Evolutionary conservation across 345 rosid species (phyloP).

Genomic region (Eucalyptus viminalis): DNA sequence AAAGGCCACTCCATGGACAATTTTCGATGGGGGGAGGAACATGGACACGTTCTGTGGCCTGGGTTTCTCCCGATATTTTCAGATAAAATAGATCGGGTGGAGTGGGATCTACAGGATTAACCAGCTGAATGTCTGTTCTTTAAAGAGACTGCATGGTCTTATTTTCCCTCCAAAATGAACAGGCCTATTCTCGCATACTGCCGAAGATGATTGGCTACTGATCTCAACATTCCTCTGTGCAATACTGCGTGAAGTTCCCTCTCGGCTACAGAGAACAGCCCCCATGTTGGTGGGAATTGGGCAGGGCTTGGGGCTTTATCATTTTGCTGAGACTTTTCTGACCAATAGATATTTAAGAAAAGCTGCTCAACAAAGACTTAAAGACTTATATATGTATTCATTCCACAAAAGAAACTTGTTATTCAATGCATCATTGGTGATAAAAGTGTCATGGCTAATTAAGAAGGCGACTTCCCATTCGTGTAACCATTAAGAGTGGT

Average conservation of each 20-base stretch:
- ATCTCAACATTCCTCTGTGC: not conserved
- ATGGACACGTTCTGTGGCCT: too few species aligned
- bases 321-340: not conserved
- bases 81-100: not conserved
- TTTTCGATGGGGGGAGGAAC: not conserved
- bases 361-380: not conserved
- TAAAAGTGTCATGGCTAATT: not conserved
- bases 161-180: not conserved
- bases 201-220: not conserved
- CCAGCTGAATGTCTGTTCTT: not conserved
- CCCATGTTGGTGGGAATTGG: not conserved
- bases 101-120: not conserved
- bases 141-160: not conserved
- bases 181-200: not conserved
- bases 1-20: not conserved
- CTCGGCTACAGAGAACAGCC: not conserved
- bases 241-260: not conserved
- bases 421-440: not conserved
- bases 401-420: not conserved
- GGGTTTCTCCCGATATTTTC: not conserved
- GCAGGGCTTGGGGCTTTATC: not conserved
- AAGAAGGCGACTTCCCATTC: not conserved
- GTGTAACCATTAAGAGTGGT: not conserved
- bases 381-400: not conserved
- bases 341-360: not conserved